Conservation (phyloP, 805 yeast species). For the Candida yuanshanica region DNA sequence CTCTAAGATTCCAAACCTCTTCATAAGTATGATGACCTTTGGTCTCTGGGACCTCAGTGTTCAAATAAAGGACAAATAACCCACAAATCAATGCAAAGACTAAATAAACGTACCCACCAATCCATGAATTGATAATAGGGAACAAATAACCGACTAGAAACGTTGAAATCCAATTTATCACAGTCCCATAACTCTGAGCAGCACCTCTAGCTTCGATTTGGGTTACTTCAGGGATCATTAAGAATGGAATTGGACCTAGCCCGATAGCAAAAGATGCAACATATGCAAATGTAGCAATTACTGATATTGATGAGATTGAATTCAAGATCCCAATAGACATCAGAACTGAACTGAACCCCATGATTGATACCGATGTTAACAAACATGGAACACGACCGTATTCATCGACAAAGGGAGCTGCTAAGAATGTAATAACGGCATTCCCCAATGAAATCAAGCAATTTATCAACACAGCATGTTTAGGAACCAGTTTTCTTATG, state of each 20-base stretch:
- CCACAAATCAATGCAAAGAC: slow-evolving; percentile 60
- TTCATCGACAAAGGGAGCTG: slow-evolving; percentile 73
- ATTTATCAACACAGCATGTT: slow-evolving; percentile 64
- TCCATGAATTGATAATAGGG: slow-evolving; percentile 57
- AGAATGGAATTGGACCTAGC: slow-evolving; percentile 92
- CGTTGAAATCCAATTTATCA: slow-evolving; percentile 88
- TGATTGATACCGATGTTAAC: slow-evolving; percentile 54
- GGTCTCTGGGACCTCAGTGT: slow-evolving; percentile 63
- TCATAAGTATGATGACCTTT: slow-evolving; percentile 56
- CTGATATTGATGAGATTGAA: slow-evolving; percentile 43
- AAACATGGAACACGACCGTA: slow-evolving; percentile 73
- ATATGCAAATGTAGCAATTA: slow-evolving; percentile 61
- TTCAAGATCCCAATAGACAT: slow-evolving; percentile 62
- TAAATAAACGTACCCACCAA: slow-evolving; percentile 79
- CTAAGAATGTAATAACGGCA: slow-evolving; percentile 62
- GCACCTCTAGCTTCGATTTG: slow-evolving; percentile 71
- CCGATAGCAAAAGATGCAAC: slow-evolving; percentile 89
- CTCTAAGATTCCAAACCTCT: slow-evolving; percentile 55
- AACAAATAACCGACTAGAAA: slow-evolving; percentile 75
- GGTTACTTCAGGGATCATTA: slow-evolving; percentile 83
- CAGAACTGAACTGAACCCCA: slow-evolving; percentile 60
- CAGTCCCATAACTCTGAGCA: slow-evolving; percentile 91
- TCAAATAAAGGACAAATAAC: slow-evolving; percentile 42
- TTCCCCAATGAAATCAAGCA: slow-evolving; percentile 72
- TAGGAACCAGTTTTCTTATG: slow-evolving; percentile 65